Percentiles rank a stretch among this genome's conserved stretches.
These are phyloP conservation scores for Neospermospora avenae DNA, from an alignment of 2,329 filamentous ascomycete species.

Conservation along the genomic window DNA sequence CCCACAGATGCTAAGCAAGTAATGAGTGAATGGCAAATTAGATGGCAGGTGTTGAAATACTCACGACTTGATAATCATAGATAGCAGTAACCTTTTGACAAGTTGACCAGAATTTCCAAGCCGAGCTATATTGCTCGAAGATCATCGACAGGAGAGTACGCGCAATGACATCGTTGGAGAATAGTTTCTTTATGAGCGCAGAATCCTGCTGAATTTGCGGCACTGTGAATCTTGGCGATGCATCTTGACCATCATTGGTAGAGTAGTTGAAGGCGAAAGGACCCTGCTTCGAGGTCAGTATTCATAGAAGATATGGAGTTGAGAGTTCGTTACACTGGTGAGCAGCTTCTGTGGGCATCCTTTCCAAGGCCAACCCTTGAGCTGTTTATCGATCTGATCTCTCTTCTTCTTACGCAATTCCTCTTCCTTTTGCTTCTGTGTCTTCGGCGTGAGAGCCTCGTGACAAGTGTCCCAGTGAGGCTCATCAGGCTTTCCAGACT, in stretches of 20 bases:
- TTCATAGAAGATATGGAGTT: not conserved
- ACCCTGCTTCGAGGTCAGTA: conserved; percentile 1
- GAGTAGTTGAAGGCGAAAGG: conserved; percentile 6
- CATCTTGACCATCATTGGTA: not conserved
- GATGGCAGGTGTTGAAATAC: not conserved
- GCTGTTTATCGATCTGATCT: conserved; percentile 12
- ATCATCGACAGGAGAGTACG: conserved; percentile 9
- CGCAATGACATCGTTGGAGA: conserved; percentile 6
- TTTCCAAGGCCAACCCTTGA: conserved; percentile 21
- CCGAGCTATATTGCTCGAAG: conserved; percentile 14
- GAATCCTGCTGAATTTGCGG: not conserved
- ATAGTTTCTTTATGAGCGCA: conserved; percentile 13
- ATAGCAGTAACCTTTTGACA: conserved; percentile 14
- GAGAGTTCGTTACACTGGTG: conserved; percentile 4
- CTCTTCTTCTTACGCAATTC: conserved; percentile 6
- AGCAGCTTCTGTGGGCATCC: conserved; percentile 9
- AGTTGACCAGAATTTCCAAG: conserved; percentile 19
- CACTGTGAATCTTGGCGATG: conserved; percentile 2
- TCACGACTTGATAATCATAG: conserved; percentile 11
- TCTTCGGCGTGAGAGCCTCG: no score
- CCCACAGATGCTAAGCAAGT: conserved; percentile 16
- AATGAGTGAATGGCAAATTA: not conserved
- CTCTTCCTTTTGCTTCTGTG: no score
- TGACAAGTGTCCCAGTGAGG: no score
- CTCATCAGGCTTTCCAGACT: no score